These are phyloP conservation scores for Candida mattraensis DNA, from an alignment of 805 yeast genomes.

Conservation along the genomic window DNA sequence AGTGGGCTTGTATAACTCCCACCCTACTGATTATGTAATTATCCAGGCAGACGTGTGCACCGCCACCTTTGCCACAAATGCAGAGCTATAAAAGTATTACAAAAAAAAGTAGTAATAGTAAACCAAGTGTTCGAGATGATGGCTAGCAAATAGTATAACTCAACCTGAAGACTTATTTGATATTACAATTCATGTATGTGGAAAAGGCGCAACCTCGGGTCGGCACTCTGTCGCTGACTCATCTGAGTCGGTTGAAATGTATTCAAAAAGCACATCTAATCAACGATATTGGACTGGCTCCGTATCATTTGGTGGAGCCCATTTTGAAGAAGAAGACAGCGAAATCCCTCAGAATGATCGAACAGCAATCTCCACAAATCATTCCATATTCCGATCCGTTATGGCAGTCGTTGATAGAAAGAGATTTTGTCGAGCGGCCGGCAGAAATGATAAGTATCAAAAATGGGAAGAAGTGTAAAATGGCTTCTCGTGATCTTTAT, in stretches of 20 bases:
- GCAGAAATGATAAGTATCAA: conserved; percentile 13
- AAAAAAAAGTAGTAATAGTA: no score
- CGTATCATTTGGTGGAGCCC: conserved; percentile 49
- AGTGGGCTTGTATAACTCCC: no score
- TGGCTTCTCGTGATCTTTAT: conserved; percentile 42
- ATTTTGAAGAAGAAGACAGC: conserved; percentile 45
- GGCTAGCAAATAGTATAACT: no score
- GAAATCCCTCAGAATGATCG: conserved; percentile 42
- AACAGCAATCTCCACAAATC: conserved; percentile 43
- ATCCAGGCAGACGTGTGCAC: no score
- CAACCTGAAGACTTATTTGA: no score
- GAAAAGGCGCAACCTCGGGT: conserved; percentile 21
- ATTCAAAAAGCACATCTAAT: conserved; percentile 33
- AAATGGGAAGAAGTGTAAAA: conserved; percentile 20
- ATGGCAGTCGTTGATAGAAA: conserved; percentile 45
- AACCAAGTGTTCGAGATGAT: no score
- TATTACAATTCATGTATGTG: conserved; percentile 22
- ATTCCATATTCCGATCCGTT: conserved; percentile 42
- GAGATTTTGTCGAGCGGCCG: conserved; percentile 51
- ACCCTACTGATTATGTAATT: no score
- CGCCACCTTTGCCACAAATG: no score
- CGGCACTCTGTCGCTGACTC: conserved; percentile 28
- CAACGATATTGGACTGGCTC: conserved; percentile 34
- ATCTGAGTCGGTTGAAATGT: conserved; percentile 30
- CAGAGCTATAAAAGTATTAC: no score